These are phyloP conservation scores for Apophysomyces trapeziformis DNA, from an alignment of 371 early-diverging fungal species.

Conservation along the genomic window DNA sequence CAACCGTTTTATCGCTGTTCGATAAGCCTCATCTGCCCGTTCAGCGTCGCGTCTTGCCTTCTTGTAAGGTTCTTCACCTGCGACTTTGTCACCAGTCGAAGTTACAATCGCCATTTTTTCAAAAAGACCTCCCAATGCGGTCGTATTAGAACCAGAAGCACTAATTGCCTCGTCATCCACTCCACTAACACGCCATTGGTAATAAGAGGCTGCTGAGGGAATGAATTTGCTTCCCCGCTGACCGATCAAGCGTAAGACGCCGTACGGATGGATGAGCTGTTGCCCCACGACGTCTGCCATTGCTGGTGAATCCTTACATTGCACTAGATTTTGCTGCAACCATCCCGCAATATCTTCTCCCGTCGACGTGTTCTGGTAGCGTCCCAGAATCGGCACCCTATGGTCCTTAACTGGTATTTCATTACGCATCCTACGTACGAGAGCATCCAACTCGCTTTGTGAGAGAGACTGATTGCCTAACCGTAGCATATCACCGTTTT, in stretches of 20 bases:
- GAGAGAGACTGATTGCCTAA: constrained; percentile 41
- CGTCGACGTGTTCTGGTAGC: constrained; percentile 67
- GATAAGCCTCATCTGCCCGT: constrained; percentile 68
- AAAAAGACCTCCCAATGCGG: constrained; percentile 34
- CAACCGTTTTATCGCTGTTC: constrained; percentile 59
- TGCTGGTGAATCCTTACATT: constrained; percentile 62
- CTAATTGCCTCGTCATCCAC: constrained; percentile 29
- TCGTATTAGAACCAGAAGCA: constrained; percentile 19
- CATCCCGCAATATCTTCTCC: constrained; percentile 75
- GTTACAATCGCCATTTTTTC: constrained; percentile 30
- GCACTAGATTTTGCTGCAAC: constrained; percentile 67
- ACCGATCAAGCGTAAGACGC: constrained; percentile 72
- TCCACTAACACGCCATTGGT: constrained; percentile 67
- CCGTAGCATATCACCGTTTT: constrained; percentile 16
- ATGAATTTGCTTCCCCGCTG: constrained; percentile 72
- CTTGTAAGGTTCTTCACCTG: constrained; percentile 48
- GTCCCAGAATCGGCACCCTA: constrained; percentile 72
- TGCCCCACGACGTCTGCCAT: constrained; percentile 77
- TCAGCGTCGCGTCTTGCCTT: constrained; percentile 66
- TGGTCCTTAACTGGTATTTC: constrained; percentile 68
- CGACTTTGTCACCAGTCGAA: constrained; percentile 2
- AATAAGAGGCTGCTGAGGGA: constrained; percentile 62
- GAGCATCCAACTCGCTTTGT: constrained; percentile 32
- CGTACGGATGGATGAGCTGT: constrained; percentile 66
- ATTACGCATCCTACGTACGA: constrained; percentile 55